Percentiles rank a stretch among this genome's conserved stretches.
Conservation (phyloP, 108 stramenopile genomes). For the Nannochloropsis granulata region DNA sequence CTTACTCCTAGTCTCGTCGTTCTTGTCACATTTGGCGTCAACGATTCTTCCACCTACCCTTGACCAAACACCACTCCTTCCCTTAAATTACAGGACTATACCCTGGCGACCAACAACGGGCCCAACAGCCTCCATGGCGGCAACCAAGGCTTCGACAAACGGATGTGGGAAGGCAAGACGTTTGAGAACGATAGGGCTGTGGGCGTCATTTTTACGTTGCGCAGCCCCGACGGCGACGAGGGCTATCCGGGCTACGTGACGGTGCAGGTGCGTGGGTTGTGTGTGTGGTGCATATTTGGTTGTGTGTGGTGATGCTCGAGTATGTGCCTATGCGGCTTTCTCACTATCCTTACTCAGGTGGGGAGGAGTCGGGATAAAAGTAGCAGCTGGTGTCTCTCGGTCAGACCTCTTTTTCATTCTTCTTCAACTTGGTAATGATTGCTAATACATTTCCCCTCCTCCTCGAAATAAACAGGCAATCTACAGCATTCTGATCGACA, state of each 20-base stretch:
- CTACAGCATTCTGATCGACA: not conserved
- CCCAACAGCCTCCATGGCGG: constrained; percentile 25
- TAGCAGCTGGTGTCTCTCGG: too few relatives aligned
- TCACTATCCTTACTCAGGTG: too few relatives aligned
- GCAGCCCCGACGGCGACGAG: constrained; percentile 23
- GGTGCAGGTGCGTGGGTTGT: not conserved
- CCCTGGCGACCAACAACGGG: constrained; percentile 9
- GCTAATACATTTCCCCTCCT: not conserved
- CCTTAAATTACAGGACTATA: not conserved
- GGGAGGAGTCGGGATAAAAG: too few relatives aligned
- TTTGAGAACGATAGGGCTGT: not conserved
- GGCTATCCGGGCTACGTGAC: constrained; percentile 9
- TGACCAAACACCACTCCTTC: too few relatives aligned
- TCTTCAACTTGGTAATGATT: too few relatives aligned
- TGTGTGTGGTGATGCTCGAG: too few relatives aligned
- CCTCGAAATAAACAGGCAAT: not conserved
- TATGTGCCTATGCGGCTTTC: too few relatives aligned
- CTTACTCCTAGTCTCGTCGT: too few relatives aligned
- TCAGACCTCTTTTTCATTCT: too few relatives aligned
- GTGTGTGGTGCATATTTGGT: too few relatives aligned
- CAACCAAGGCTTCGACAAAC: constrained; percentile 9
- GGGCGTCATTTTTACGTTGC: constrained; percentile 5
- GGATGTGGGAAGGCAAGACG: not conserved
- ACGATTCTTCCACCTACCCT: too few relatives aligned
- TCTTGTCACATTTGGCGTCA: too few relatives aligned